Evolutionary conservation across 1,139 yeast species (phyloP).

Genomic region (Lodderomyces oxycetoniae): DNA sequence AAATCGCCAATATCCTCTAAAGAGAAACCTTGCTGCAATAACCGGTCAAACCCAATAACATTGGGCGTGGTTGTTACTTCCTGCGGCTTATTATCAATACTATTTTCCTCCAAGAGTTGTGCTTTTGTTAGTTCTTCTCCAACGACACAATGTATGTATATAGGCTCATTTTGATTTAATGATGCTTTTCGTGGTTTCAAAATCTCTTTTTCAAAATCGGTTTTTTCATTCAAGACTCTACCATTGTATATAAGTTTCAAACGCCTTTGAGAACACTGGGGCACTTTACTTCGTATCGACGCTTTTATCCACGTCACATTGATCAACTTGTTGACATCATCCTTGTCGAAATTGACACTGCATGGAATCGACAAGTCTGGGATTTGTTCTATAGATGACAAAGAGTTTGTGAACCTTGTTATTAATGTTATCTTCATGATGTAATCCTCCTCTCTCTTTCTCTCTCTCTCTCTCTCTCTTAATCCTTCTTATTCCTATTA

Average conservation of each 20-base stretch:
- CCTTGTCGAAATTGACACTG: slow-evolving; percentile 26
- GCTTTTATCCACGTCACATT: slow-evolving; percentile 25
- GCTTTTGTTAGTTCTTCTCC: slow-evolving; percentile 61
- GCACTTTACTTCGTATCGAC: slow-evolving; percentile 25
- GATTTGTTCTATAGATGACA: slow-evolving; percentile 19
- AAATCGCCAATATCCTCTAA: slow-evolving; percentile 69
- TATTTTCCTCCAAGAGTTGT: slow-evolving; percentile 63
- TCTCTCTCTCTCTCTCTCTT: background rate
- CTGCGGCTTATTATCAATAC: slow-evolving; percentile 48
- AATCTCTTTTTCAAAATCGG: slow-evolving; percentile 52
- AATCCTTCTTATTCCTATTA: background rate
- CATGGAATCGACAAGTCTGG: slow-evolving; percentile 31
- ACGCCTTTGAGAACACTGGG: slow-evolving; percentile 39
- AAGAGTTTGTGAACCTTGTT: slow-evolving; percentile 31
- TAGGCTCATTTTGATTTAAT: slow-evolving; percentile 12
- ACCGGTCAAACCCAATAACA: slow-evolving; percentile 79
- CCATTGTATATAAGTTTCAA: slow-evolving; percentile 74
- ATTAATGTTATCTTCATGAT: slow-evolving; percentile 20
- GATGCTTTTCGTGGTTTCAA: slow-evolving; percentile 19
- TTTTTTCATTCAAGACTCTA: slow-evolving; percentile 56
- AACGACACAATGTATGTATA: slow-evolving; percentile 76
- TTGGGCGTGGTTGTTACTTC: slow-evolving; percentile 59
- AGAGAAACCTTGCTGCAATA: slow-evolving; percentile 77
- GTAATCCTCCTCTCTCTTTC: background rate
- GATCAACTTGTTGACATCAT: slow-evolving; percentile 30